phyloP scores from a whole-genome alignment of 1,139 yeast genomes.

The Protomyces macrosporus region DNA sequence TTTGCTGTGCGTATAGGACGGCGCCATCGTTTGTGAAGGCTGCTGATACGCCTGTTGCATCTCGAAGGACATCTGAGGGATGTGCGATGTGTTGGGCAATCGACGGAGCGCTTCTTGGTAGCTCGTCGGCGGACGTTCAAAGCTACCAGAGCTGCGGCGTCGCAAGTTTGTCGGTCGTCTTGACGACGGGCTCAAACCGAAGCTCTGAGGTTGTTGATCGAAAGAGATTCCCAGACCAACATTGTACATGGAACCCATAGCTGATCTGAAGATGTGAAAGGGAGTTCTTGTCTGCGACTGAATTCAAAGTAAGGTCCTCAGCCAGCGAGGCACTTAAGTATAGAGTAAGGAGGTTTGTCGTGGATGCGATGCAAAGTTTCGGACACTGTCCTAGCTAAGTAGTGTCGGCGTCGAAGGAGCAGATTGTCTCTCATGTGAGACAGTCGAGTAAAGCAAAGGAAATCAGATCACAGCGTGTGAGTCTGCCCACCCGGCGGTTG shows the following conservation, averaged over 20 bases:
- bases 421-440: neutral
- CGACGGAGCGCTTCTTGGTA: neutral
- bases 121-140: neutral
- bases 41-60: neutral
- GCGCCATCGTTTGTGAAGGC: neutral
- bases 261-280: neutral
- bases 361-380: neutral
- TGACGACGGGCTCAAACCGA: neutral
- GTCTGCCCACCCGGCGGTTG: too few species aligned
- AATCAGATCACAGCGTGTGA: too few species aligned
- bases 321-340: neutral
- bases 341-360: neutral
- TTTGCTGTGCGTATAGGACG: neutral
- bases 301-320: neutral
- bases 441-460: neutral
- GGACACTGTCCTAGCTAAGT: neutral
- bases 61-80: neutral
- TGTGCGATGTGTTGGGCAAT: neutral
- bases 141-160: neutral
- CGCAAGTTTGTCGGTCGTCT: neutral
- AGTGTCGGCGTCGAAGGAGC: neutral
- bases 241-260: neutral
- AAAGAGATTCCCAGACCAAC: conserved; percentile 18
- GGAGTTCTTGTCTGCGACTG: neutral
- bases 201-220: neutral